Evolutionary conservation across 495 filamentous ascomycete species (phyloP).

Genomic region (Penicillium salamii): DNA sequence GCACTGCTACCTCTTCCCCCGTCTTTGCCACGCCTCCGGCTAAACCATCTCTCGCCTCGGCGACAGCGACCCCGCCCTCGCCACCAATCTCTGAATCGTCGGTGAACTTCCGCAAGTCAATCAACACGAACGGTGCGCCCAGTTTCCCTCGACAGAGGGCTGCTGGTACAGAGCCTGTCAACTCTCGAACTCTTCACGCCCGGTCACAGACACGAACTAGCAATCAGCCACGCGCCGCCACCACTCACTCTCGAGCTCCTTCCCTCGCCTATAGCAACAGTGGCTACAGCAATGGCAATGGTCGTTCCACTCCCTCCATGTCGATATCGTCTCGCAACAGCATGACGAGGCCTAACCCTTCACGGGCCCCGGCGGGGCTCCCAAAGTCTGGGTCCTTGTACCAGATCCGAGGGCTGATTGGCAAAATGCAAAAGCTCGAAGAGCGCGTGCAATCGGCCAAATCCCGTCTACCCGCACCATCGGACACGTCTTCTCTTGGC

Average conservation of each 20-base stretch:
- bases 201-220: constrained; percentile 31
- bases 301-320: constrained; percentile 39
- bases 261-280: constrained; percentile 47
- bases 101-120: constrained; percentile 40
- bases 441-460: constrained; percentile 89
- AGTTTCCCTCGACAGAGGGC: constrained; percentile 40
- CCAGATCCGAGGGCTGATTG: constrained; percentile 88
- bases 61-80: constrained; percentile 69
- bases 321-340: constrained; percentile 38
- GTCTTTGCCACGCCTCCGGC: constrained; percentile 69
- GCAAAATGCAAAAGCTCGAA: constrained; percentile 95
- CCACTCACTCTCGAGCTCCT: constrained; percentile 49
- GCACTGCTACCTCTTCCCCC: constrained; percentile 67
- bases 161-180: constrained; percentile 32
- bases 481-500: constrained; percentile 73
- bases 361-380: constrained; percentile 42
- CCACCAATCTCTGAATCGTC: constrained; percentile 57
- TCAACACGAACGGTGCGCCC: constrained; percentile 37
- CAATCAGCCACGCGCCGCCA: neutral
- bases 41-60: constrained; percentile 69
- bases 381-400: constrained; percentile 83
- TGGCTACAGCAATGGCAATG: constrained; percentile 37
- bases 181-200: constrained; percentile 40
- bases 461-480: constrained; percentile 83
- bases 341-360: constrained; percentile 27